Evolutionary conservation across 2,329 filamentous ascomycete species (phyloP), one percentile per base, ranked within the genome.

Genomic region (Ophiostoma pallidulum): DNA sequence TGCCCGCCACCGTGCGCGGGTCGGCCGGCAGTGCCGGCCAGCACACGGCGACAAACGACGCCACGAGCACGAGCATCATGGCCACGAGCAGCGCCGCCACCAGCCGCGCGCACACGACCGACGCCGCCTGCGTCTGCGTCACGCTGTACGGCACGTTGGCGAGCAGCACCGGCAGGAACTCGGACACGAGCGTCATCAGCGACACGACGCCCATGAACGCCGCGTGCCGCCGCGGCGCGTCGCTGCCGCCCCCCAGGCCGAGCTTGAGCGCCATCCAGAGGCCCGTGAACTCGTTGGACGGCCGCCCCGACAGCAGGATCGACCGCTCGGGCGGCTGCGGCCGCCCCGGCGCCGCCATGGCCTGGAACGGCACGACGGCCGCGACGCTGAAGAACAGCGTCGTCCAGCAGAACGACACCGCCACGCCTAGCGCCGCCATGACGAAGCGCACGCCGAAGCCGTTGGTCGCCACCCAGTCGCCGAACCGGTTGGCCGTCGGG

Each of bases 131-230:
- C 1, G 64, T 65, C 44, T 70, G 67, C 0, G 66, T 64, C 2
- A 67, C 61, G 45, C 64, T 69, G 57, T 70, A 72, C 0, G 72
- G 68, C 2, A 75, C 63, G 51, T 73, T 74, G 53, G 69, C 64
- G 3, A 76, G 63, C 2, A 71, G 60, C 18, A 74, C 60, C 1
- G 72, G 72, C n/a, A 76, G 65, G 41, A 73, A 66, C 41, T 76
- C 72, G 19, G 71, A 65, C 3, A 74, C 59, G 19, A 74, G 64
- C 4, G 69, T 62, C 40, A 69, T 66, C 5, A 66, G 52, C 0
- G 69, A 65, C 9, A 70, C 64, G 12, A 64, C 46, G 20, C 65
- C 60, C 1, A 71, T 61, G 49, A 70, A 71, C 7, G 60, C 43
- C 19, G 47, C 37, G 19, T 32, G 29, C 14, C 38, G 31, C 18